Conservation (phyloP, 1,284 basidiomycete species). For the Puccinia triticina region DNA sequence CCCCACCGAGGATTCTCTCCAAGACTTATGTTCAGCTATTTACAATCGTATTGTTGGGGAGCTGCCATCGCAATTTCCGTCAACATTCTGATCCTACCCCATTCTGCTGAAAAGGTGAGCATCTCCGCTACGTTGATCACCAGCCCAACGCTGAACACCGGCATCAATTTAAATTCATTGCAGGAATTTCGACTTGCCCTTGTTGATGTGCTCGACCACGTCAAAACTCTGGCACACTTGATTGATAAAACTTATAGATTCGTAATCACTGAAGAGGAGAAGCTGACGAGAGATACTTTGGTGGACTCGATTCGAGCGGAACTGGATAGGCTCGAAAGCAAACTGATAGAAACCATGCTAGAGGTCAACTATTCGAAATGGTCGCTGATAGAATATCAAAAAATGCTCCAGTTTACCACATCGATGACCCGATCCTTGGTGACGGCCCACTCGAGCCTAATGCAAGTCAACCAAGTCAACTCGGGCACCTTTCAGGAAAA, state of each 20-base stretch:
- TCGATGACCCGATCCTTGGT: constrained; percentile 60
- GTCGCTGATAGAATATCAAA: constrained; percentile 58
- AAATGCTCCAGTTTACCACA: constrained; percentile 57
- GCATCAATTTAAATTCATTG: neutral
- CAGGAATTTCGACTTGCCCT: constrained; percentile 60
- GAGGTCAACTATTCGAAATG: constrained; percentile 60
- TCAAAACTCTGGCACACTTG: constrained; percentile 58
- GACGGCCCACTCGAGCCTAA: constrained; percentile 58
- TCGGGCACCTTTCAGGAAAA: constrained; percentile 56
- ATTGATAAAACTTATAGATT: constrained; percentile 60
- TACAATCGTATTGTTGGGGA: constrained; percentile 58
- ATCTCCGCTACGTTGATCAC: neutral
- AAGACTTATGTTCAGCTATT: constrained; percentile 58
- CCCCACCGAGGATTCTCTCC: constrained; percentile 55
- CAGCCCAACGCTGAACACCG: neutral
- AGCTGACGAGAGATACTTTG: constrained; percentile 57
- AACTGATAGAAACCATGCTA: constrained; percentile 58
- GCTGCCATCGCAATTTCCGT: constrained; percentile 59
- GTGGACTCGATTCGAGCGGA: constrained; percentile 60
- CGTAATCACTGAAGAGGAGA: constrained; percentile 60
- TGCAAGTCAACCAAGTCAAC: constrained; percentile 56
- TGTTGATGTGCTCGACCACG: constrained; percentile 59
- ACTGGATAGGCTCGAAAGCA: constrained; percentile 58
- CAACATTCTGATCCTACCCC: constrained; percentile 60
- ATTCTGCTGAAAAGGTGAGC: constrained; percentile 57